phyloP scores from a whole-genome alignment of 2,329 filamentous ascomycete genomes.

The Moelleriella libera region DNA sequence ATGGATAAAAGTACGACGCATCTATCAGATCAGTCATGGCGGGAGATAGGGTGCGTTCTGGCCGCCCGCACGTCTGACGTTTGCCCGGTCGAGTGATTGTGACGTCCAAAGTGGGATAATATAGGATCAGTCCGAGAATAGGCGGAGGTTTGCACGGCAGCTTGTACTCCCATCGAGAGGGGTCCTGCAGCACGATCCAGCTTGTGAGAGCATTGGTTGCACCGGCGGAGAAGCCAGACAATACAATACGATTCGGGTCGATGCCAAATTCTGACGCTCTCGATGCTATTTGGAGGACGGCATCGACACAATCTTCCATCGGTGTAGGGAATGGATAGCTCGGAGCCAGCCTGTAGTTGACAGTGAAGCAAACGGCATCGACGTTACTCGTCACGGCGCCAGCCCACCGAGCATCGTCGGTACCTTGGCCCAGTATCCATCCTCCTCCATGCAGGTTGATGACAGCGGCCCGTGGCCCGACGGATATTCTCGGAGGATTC shows the following conservation, averaged over 20 bases:
- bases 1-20: constrained; percentile 43
- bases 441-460: constrained; percentile 57
- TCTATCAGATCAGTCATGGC: constrained; percentile 49
- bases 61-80: constrained; percentile 35
- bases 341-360: constrained; percentile 56
- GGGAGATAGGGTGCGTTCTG: constrained; percentile 43
- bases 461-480: constrained; percentile 34
- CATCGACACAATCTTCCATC: constrained; percentile 51
- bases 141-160: constrained; percentile 24
- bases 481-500: constrained; percentile 19
- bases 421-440: constrained; percentile 48
- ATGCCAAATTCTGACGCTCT: constrained; percentile 43
- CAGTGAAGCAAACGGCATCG: constrained; percentile 45
- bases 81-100: constrained; percentile 41
- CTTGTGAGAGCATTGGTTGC: constrained; percentile 39
- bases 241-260: constrained; percentile 38
- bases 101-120: constrained; percentile 50
- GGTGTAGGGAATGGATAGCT: constrained; percentile 49
- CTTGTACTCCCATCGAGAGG: constrained; percentile 23
- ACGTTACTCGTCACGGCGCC: constrained; percentile 34
- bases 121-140: constrained; percentile 39
- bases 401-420: constrained; percentile 49
- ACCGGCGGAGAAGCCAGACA: constrained; percentile 52
- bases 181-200: constrained; percentile 29
- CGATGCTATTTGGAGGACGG: constrained; percentile 43